Percentiles rank a stretch among this genome's conserved stretches.
Evolutionary conservation across 2,329 filamentous ascomycete species (phyloP).

Genomic region (Domatiomyces globalis): DNA sequence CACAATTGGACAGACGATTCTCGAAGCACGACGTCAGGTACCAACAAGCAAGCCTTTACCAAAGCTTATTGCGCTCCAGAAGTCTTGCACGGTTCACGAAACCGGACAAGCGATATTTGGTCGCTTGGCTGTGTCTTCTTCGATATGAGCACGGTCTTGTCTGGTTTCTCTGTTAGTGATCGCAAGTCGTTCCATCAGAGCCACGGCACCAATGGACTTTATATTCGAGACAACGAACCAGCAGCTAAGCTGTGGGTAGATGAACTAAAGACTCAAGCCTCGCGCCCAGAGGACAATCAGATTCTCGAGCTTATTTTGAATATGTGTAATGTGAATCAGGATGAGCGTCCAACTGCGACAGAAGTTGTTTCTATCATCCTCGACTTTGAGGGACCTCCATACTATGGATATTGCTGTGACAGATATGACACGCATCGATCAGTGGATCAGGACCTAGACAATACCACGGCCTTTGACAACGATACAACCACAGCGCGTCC

Average conservation of each 20-base stretch:
- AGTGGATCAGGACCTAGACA: background rate
- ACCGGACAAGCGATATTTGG: constrained; percentile 1
- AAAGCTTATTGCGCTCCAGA: constrained; percentile 3
- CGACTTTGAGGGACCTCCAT: constrained; percentile 1
- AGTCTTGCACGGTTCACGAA: constrained; percentile 1
- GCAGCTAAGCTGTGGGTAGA: background rate
- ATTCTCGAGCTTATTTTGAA: background rate
- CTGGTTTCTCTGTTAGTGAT: constrained; percentile 1
- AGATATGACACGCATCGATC: background rate
- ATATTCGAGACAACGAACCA: constrained; percentile 3
- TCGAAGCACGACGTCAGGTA: constrained; percentile 1
- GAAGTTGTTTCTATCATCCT: constrained; percentile 5
- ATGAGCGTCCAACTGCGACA: constrained; percentile 5
- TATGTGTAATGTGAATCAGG: background rate
- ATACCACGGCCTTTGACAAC: background rate
- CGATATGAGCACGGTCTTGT: constrained; percentile 7
- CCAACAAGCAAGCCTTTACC: background rate
- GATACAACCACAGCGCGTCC: constrained; percentile 1
- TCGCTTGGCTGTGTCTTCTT: constrained; percentile 11
- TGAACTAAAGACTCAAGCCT: background rate
- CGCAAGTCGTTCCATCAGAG: constrained; percentile 3
- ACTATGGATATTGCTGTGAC: background rate
- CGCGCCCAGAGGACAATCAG: background rate
- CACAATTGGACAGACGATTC: constrained; percentile 4
- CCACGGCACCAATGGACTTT: constrained; percentile 3